Evolutionary conservation across 1,139 yeast species (phyloP).

Genomic region (Sugiyamaella grinbergsii): DNA sequence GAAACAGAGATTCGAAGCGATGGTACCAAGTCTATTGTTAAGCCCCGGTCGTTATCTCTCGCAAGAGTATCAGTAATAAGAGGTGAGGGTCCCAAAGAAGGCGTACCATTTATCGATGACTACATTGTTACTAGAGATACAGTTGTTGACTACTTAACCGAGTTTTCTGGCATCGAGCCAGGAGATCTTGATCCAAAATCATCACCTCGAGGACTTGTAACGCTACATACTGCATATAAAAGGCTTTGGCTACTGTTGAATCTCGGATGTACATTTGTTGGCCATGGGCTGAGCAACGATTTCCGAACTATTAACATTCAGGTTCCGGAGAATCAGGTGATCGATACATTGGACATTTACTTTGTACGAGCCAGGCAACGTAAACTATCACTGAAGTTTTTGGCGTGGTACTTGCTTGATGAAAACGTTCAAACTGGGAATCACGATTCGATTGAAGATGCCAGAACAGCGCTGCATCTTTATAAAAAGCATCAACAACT

Average conservation of each 20-base stretch:
- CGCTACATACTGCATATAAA: slow-evolving; percentile 81
- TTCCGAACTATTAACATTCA: slow-evolving; percentile 90
- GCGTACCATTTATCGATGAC: slow-evolving; percentile 89
- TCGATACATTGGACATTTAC: slow-evolving; percentile 85
- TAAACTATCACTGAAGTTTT: slow-evolving; percentile 80
- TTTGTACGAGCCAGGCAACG: slow-evolving; percentile 71
- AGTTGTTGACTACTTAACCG: slow-evolving; percentile 84
- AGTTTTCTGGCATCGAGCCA: slow-evolving; percentile 87
- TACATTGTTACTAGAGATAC: slow-evolving; percentile 70
- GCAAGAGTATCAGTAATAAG: slow-evolving; percentile 89
- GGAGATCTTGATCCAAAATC: slow-evolving; percentile 79
- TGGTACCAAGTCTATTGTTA: slow-evolving; percentile 67
- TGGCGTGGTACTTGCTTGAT: slow-evolving; percentile 76
- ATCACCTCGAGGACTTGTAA: slow-evolving; percentile 73
- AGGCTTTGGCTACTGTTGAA: slow-evolving; percentile 86
- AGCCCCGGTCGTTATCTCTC: slow-evolving; percentile 74
- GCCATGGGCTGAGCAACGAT: slow-evolving; percentile 91
- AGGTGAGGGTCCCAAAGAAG: slow-evolving; percentile 64
- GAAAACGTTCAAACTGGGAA: slow-evolving; percentile 86
- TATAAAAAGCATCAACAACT: slow-evolving; percentile 73
- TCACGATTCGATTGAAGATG: slow-evolving; percentile 97
- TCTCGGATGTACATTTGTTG: slow-evolving; percentile 88
- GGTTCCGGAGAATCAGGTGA: slow-evolving; percentile 79
- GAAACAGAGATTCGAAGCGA: slow-evolving; percentile 72
- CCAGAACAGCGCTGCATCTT: slow-evolving; percentile 76